Conservation (phyloP, 495 filamentous ascomycete species). For the Penicillium chermesinum region DNA sequence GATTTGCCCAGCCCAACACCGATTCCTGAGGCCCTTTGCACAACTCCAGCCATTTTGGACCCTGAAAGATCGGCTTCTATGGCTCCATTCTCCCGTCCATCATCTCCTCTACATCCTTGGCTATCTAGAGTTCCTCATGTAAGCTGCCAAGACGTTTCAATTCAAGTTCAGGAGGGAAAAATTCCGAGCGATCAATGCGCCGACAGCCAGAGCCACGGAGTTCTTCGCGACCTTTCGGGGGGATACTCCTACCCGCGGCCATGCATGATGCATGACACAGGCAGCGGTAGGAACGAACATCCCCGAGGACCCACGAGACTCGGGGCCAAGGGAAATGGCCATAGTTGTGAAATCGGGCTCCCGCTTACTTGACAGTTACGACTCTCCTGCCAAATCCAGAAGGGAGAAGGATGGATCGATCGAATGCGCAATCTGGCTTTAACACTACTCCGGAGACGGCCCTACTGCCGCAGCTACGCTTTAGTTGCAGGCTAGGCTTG, state of each 20-base stretch:
- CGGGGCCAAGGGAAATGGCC: not conserved
- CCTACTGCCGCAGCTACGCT: not conserved
- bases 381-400: not conserved
- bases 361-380: not conserved
- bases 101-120: no score
- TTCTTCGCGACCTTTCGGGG: not conserved
- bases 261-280: constrained; percentile 17
- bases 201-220: not conserved
- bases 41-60: not conserved
- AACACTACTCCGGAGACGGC: not conserved
- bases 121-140: not conserved
- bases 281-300: not conserved
- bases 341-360: not conserved
- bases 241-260: not conserved
- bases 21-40: not conserved
- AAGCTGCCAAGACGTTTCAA: not conserved
- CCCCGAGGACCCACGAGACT: not conserved
- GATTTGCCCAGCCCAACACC: not conserved
- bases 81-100: not conserved
- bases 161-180: not conserved
- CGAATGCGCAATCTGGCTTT: not conserved
- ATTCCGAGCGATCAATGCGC: not conserved
- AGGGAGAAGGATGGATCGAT: not conserved
- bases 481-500: not conserved
- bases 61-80: not conserved